These are phyloP conservation scores for Cyberlindnera sargentensis DNA, from an alignment of 805 yeast genomes.

Conservation along the genomic window DNA sequence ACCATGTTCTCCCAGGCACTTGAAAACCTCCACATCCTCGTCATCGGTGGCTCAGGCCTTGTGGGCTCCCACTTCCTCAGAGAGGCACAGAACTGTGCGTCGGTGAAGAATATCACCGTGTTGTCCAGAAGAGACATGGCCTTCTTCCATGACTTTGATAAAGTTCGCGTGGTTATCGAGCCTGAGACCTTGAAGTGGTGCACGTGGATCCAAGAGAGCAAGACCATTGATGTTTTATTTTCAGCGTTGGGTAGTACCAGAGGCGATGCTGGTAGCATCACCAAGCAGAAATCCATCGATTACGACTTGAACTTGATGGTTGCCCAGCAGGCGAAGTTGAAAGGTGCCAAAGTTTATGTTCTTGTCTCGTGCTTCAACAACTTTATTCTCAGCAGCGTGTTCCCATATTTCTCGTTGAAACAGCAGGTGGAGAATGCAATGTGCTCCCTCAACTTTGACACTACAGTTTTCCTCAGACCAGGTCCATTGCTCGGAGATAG, in stretches of 20 bases:
- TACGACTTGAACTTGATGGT: conserved; percentile 57
- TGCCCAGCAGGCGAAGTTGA: conserved; percentile 61
- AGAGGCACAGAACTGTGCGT: conserved; percentile 9
- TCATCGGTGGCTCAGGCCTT: conserved; percentile 20
- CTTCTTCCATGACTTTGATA: conserved; percentile 13
- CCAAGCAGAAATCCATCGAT: conserved; percentile 63
- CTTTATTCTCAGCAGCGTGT: conserved; percentile 39
- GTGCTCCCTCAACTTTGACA: conserved; percentile 49
- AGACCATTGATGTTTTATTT: conserved; percentile 32
- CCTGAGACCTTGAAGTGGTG: conserved; percentile 46
- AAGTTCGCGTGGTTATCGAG: conserved; percentile 36
- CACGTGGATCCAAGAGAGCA: conserved; percentile 22
- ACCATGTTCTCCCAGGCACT: no score
- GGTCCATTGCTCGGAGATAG: conserved; percentile 43
- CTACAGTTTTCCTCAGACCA: conserved; percentile 68
- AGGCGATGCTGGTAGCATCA: conserved; percentile 58
- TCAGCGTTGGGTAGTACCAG: conserved; percentile 70
- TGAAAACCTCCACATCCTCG: conserved; percentile 4
- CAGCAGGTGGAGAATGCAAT: conserved; percentile 68
- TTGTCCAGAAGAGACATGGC: conserved; percentile 4
- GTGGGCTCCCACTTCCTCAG: conserved; percentile 14
- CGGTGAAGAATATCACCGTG: conserved; percentile 7
- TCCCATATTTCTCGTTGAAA: conserved; percentile 57
- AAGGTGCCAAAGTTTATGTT: conserved; percentile 56
- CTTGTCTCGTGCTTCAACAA: conserved; percentile 56